Percentiles rank a stretch among this genome's conserved stretches.
Evolutionary conservation across 495 filamentous ascomycete species (phyloP).

Genomic region (Neurospora sp.): DNA sequence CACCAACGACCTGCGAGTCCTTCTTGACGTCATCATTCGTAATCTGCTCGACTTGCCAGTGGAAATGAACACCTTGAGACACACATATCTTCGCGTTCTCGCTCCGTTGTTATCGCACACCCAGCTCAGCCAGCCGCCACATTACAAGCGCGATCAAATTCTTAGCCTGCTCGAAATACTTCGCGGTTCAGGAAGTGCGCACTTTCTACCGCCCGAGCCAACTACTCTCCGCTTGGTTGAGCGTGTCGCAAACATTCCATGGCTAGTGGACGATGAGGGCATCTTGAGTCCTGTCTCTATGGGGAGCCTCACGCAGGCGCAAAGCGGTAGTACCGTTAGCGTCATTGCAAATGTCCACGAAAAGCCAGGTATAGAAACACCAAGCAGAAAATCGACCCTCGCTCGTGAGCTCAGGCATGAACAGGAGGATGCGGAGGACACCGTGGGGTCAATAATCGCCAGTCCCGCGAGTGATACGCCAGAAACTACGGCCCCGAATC

Average conservation of each 20-base stretch:
- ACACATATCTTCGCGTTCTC: slow-evolving; percentile 96
- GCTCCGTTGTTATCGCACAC: slow-evolving; percentile 86
- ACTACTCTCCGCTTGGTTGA: slow-evolving; percentile 78
- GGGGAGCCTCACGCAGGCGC: slow-evolving; percentile 37
- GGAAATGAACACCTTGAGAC: slow-evolving; percentile 67
- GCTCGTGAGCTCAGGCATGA: slow-evolving; percentile 6
- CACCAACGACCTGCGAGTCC: slow-evolving; percentile 88
- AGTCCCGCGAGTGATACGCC: neutral
- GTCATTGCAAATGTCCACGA: slow-evolving; percentile 69
- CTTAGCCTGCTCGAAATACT: slow-evolving; percentile 63
- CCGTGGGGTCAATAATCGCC: neutral
- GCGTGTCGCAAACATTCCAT: slow-evolving; percentile 72
- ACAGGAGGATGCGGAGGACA: slow-evolving; percentile 2
- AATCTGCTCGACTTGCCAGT: slow-evolving; percentile 88
- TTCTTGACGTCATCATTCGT: slow-evolving; percentile 91
- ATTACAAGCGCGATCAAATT: slow-evolving; percentile 89
- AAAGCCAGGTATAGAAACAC: slow-evolving; percentile 77
- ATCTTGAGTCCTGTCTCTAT: slow-evolving; percentile 23
- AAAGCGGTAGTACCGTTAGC: slow-evolving; percentile 49
- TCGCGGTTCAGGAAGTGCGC: slow-evolving; percentile 47
- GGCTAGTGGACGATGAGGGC: slow-evolving; percentile 52
- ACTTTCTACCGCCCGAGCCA: slow-evolving; percentile 85
- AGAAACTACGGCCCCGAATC: neutral
- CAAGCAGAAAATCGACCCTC: slow-evolving; percentile 49
- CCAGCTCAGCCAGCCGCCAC: slow-evolving; percentile 69